Evolutionary conservation across 345 rosid species (phyloP).

Genomic region (Rhodomyrtus tomentosa): DNA sequence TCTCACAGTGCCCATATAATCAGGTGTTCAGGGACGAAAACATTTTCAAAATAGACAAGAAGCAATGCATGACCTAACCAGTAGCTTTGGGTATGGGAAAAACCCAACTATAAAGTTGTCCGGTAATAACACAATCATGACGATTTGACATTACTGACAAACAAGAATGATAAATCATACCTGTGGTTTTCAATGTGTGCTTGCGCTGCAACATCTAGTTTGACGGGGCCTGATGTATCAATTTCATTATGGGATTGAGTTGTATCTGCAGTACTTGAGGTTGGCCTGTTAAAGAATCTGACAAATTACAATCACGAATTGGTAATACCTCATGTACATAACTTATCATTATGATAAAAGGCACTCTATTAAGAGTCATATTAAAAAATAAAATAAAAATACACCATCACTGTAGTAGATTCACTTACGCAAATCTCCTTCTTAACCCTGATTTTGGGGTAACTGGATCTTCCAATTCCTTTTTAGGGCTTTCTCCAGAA

Average conservation of each 20-base stretch:
- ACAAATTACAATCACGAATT: not conserved
- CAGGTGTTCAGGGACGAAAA: too few species aligned
- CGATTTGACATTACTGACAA: not conserved
- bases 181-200: conserved; percentile 74
- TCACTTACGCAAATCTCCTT: conserved; percentile 65
- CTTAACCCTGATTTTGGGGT: conserved; percentile 63
- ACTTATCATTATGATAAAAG: not conserved
- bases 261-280: conserved; percentile 33
- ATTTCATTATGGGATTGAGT: conserved; percentile 18
- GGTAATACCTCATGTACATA: not conserved
- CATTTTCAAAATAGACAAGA: too few species aligned
- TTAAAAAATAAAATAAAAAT: too few species aligned
- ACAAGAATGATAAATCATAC: conserved; percentile 12
- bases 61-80: too few species aligned
- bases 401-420: not conserved
- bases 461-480: conserved; percentile 23
- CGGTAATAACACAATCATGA: not conserved
- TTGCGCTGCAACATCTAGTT: conserved; percentile 59
- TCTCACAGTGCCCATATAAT: not conserved
- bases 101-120: not conserved
- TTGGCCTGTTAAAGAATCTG: conserved; percentile 21
- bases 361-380: not conserved
- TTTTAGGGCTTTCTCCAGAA: conserved; percentile 24
- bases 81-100: not conserved
- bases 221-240: conserved; percentile 39